phyloP scores from a whole-genome alignment of 345 rosid species.

The Trapa incisa region DNA sequence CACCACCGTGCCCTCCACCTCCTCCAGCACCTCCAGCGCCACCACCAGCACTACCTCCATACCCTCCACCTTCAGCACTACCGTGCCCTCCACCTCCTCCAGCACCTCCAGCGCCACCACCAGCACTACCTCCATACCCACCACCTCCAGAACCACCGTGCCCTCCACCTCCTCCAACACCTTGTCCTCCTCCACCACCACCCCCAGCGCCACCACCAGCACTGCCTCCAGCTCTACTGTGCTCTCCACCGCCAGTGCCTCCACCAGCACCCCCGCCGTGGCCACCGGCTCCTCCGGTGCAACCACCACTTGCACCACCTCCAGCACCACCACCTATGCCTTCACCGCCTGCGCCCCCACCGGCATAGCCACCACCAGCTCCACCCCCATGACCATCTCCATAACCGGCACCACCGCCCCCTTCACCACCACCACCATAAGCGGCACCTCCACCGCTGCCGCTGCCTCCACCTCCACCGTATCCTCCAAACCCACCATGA shows the following conservation, averaged over 20 bases:
- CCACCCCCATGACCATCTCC: slow-evolving; percentile 8
- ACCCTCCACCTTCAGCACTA: neutral
- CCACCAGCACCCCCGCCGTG: slow-evolving; percentile 5
- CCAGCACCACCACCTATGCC: neutral
- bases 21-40: slow-evolving; percentile 20
- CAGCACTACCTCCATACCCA: slow-evolving; percentile 17
- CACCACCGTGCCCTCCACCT: slow-evolving; percentile 17
- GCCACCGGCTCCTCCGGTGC: slow-evolving; percentile 1
- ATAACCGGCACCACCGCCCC: slow-evolving; percentile 10
- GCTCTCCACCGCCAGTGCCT: slow-evolving; percentile 10
- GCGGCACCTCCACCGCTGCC: slow-evolving; percentile 16
- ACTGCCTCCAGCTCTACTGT: slow-evolving; percentile 15
- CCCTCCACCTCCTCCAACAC: slow-evolving; percentile 25
- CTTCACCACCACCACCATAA: slow-evolving; percentile 14
- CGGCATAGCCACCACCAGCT: neutral
- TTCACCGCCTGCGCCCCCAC: neutral
- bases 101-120: slow-evolving; percentile 11
- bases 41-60: slow-evolving; percentile 3
- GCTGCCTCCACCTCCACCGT: slow-evolving; percentile 17
- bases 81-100: slow-evolving; percentile 13
- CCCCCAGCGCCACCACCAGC: slow-evolving; percentile 17
- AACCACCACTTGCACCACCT: neutral
- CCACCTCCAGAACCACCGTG: slow-evolving; percentile 16
- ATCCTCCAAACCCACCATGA: slow-evolving; percentile 14
- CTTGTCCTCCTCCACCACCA: slow-evolving; percentile 13